Conservation (phyloP, 2,329 filamentous ascomycete genomes). For the Fusarium sp. region DNA sequence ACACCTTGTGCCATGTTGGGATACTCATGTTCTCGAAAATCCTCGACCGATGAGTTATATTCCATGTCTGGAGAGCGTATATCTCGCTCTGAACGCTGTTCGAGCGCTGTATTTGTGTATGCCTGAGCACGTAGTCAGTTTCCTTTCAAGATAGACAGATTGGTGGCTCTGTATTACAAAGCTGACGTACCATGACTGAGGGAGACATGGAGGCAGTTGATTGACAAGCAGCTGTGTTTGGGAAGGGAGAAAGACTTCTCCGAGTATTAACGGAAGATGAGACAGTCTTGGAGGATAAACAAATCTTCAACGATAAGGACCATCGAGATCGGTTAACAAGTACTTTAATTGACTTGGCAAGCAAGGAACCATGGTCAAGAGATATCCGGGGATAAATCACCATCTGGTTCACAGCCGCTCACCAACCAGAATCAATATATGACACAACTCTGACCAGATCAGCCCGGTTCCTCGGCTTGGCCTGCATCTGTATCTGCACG, state of each 20-base stretch:
- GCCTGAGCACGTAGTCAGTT: slow-evolving; percentile 7
- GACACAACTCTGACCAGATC: neutral
- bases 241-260: neutral
- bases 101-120: slow-evolving; percentile 10
- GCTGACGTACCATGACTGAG: slow-evolving; percentile 30
- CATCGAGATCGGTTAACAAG: neutral
- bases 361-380: neutral
- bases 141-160: neutral
- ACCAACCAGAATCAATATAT: neutral
- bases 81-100: slow-evolving; percentile 15
- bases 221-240: neutral
- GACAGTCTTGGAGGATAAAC: neutral
- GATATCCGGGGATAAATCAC: neutral
- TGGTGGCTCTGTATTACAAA: neutral
- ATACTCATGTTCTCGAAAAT: slow-evolving; percentile 42
- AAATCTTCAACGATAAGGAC: neutral
- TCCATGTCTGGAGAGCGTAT: slow-evolving; percentile 27
- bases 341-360: neutral
- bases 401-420: neutral
- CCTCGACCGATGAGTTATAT: slow-evolving; percentile 39
- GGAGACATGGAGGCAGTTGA: slow-evolving; percentile 6
- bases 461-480: neutral
- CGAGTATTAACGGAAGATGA: neutral
- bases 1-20: slow-evolving; percentile 42
- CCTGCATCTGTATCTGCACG: neutral